phyloP scores from a whole-genome alignment of 148 eudicot species.

The Cornus controversa region DNA sequence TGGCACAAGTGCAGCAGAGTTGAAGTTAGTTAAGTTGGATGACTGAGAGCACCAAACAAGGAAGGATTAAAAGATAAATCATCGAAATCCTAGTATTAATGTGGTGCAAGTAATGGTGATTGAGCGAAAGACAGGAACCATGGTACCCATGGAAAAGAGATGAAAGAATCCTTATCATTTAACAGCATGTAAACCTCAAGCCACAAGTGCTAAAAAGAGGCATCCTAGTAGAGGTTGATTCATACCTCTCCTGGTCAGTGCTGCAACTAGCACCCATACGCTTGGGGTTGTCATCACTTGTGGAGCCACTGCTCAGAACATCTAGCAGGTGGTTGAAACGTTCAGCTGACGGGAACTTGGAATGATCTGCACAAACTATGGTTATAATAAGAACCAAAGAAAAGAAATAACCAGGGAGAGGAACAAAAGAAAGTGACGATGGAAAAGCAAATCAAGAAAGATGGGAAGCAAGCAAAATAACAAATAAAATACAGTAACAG shows the following conservation, averaged over 20 bases:
- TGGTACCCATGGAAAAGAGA: no score
- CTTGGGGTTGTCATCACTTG: slow-evolving; percentile 22
- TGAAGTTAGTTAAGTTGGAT: neutral
- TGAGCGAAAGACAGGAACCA: no score
- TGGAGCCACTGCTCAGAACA: slow-evolving; percentile 23
- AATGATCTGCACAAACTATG: slow-evolving; percentile 29
- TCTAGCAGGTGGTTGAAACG: slow-evolving; percentile 31
- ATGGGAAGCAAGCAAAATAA: neutral
- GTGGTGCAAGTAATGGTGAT: neutral
- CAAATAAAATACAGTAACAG: neutral
- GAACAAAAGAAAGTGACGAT: neutral
- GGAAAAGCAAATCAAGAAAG: neutral
- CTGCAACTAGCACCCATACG: slow-evolving; percentile 21
- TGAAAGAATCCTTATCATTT: neutral
- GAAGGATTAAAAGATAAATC: no score
- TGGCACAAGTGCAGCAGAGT: neutral
- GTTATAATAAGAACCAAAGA: neutral
- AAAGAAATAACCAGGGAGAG: neutral
- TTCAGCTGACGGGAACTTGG: slow-evolving; percentile 24
- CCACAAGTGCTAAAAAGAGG: neutral
- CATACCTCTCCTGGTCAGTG: slow-evolving; percentile 55
- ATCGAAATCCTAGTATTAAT: neutral
- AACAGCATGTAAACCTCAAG: neutral
- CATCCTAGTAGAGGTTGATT: neutral
- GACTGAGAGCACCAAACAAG: neutral